phyloP scores from a whole-genome alignment of 768 basidiomycete genomes.

The Russula lepida region DNA sequence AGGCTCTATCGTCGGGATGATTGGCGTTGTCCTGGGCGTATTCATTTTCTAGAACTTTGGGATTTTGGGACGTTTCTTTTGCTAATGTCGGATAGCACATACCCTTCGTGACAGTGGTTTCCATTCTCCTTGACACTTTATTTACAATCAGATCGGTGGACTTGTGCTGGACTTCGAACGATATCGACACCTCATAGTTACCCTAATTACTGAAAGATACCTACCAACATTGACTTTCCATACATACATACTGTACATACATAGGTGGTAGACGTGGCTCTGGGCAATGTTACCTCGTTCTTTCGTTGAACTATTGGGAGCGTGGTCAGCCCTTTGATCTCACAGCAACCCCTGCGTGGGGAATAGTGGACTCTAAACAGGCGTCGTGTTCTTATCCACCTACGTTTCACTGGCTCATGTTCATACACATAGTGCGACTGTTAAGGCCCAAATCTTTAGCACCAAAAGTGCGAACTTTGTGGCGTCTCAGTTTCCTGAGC shows the following conservation, averaged over 20 bases:
- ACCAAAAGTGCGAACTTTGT: neutral
- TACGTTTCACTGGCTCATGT: no score
- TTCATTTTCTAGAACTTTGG: conserved; percentile 3
- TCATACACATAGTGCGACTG: neutral
- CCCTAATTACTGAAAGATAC: neutral
- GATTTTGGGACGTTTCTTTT: neutral
- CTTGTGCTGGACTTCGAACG: neutral
- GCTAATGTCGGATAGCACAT: neutral
- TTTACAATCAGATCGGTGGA: neutral
- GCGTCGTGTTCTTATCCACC: no score
- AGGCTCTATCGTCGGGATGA: neutral
- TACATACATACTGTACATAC: neutral
- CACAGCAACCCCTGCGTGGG: no score
- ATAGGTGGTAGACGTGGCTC: neutral
- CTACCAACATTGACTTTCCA: neutral
- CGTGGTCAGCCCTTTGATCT: no score
- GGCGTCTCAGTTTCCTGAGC: neutral
- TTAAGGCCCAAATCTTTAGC: neutral
- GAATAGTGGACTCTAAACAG: no score
- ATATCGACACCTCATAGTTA: neutral
- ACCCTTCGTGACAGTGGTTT: neutral
- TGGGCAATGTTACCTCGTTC: neutral
- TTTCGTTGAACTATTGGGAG: neutral
- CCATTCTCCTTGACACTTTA: neutral
- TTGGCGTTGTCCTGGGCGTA: neutral